Percentiles rank a stretch among this genome's conserved stretches.
These are phyloP conservation scores for Naegleria gruberi DNA, from an alignment of 208 protist species.

Conservation along the genomic window DNA sequence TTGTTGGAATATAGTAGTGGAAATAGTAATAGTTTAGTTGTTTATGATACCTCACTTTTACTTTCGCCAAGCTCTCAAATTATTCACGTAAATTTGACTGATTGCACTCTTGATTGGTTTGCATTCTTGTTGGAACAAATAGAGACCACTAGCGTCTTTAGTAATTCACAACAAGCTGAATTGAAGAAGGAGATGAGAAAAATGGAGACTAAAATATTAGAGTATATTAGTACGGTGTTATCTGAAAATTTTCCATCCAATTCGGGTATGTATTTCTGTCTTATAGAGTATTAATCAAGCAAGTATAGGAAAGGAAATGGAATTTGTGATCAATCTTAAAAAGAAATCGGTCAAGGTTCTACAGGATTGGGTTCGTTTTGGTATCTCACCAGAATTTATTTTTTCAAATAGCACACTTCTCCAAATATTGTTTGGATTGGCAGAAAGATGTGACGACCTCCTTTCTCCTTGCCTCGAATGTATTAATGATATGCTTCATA, in stretches of 20 bases:
- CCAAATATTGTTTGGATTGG: background rate
- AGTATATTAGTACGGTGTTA: no score
- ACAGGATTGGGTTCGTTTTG: background rate
- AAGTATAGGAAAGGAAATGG: background rate
- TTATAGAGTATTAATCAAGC: background rate
- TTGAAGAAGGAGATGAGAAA: background rate
- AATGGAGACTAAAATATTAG: background rate
- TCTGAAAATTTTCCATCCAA: background rate
- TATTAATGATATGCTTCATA: background rate
- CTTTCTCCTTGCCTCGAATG: background rate
- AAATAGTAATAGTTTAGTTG: background rate
- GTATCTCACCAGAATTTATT: background rate
- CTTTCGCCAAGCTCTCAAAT: background rate
- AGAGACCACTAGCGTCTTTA: background rate
- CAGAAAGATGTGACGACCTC: background rate
- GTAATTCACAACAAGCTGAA: background rate
- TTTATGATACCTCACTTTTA: background rate
- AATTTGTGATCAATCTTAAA: background rate
- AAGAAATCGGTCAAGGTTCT: background rate
- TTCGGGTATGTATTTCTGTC: background rate
- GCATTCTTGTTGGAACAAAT: background rate
- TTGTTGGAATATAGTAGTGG: background rate
- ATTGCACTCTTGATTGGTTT: background rate
- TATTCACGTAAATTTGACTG: no score
- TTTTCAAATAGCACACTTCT: background rate